Conservation (phyloP, 208 protist species). For the Crithidia sp. region DNA sequence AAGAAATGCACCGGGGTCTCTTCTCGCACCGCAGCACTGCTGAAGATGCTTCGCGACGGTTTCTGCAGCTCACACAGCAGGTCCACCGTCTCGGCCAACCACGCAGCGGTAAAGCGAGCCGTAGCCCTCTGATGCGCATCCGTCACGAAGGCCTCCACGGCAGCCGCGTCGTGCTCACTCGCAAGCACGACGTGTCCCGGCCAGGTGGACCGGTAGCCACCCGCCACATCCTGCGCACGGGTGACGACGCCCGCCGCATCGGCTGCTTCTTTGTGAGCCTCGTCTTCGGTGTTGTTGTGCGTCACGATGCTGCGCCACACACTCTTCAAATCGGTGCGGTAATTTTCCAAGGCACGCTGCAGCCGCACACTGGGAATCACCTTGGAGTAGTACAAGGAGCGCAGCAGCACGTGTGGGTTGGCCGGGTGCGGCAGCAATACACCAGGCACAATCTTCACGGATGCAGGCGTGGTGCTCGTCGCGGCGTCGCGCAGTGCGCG, state of each 20-base stretch:
- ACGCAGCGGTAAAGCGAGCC: conserved; percentile 13
- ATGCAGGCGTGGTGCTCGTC: neutral
- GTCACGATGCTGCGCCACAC: conserved; percentile 19
- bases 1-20: conserved; percentile 26
- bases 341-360: conserved; percentile 20
- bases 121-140: neutral
- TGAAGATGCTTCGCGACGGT: neutral
- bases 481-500: conserved; percentile 10
- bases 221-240: neutral
- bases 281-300: neutral
- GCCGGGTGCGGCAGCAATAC: conserved; percentile 30
- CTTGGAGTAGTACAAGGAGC: conserved; percentile 31
- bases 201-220: conserved; percentile 13
- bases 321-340: conserved; percentile 15
- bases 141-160: conserved; percentile 6
- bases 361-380: conserved; percentile 28
- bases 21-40: neutral
- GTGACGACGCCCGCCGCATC: neutral
- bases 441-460: conserved; percentile 23
- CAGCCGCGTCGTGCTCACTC: neutral
- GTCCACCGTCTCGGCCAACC: conserved; percentile 27
- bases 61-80: conserved; percentile 8
- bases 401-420: conserved; percentile 22
- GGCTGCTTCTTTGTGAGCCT: neutral
- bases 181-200: neutral